These are phyloP conservation scores for Chrysanthemum seticuspe DNA, from an alignment of 129 eudicot species.

Conservation along the genomic window DNA sequence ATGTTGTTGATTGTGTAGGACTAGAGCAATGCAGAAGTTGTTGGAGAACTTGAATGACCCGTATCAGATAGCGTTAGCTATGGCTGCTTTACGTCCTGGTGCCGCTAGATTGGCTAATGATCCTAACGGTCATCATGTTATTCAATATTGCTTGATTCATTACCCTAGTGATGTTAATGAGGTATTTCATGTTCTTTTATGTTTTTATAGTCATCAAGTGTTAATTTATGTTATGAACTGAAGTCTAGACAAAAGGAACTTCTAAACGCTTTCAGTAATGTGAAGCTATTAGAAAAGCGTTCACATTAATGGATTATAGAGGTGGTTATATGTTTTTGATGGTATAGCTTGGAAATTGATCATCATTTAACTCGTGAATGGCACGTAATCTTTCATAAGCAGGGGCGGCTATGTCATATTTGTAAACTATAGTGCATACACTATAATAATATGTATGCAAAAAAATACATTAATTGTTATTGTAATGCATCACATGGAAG, in stretches of 20 bases:
- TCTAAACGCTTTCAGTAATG: not conserved
- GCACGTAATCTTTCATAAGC: not conserved
- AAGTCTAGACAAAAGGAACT: not conserved
- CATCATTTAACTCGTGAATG: not conserved
- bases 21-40: constrained; percentile 57
- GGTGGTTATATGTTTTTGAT: not conserved
- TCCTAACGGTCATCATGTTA: constrained; percentile 61
- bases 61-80: constrained; percentile 36
- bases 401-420: not conserved
- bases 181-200: constrained; percentile 36
- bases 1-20: constrained; percentile 36
- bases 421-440: not conserved
- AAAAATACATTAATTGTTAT: not conserved
- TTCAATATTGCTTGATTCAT: constrained; percentile 56
- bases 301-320: no score
- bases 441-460: not conserved
- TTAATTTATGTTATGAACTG: not conserved
- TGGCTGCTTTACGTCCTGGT: constrained; percentile 52
- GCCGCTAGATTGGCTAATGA: constrained; percentile 58
- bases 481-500: no score
- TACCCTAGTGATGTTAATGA: constrained; percentile 45
- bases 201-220: not conserved
- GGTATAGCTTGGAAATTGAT: not conserved
- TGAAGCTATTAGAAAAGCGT: no score
- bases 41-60: constrained; percentile 50